Percentiles rank a stretch among this genome's conserved stretches.
Evolutionary conservation across 331 rosid genomes (phyloP).

Genomic region (Erythrophleum ivorense): DNA sequence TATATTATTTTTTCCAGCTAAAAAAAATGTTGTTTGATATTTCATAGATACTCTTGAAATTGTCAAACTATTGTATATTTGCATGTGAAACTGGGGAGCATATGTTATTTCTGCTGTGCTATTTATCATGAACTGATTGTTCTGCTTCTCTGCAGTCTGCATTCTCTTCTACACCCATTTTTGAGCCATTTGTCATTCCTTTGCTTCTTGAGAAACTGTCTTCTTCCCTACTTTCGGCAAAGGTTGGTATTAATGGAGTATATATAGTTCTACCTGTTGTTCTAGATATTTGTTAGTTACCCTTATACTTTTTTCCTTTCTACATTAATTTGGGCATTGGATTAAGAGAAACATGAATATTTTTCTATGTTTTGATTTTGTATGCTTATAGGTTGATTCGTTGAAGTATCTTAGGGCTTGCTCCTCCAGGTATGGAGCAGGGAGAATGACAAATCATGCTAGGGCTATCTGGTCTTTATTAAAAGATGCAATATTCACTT

Average conservation of each 20-base stretch:
- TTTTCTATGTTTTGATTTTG: slow-evolving; percentile 39
- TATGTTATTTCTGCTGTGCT: slow-evolving; percentile 30
- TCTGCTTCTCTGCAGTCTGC: slow-evolving; percentile 69
- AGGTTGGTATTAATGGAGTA: slow-evolving; percentile 65
- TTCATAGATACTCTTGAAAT: slow-evolving; percentile 28
- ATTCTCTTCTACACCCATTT: slow-evolving; percentile 73
- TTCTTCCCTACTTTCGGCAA: slow-evolving; percentile 73
- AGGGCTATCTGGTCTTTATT: slow-evolving; percentile 70
- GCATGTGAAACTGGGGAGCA: slow-evolving; percentile 16
- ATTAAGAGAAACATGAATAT: neutral
- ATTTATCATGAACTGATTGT: slow-evolving; percentile 34
- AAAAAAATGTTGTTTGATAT: slow-evolving; percentile 24
- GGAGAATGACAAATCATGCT: slow-evolving; percentile 75
- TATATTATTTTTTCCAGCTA: neutral
- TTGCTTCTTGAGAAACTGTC: slow-evolving; percentile 93
- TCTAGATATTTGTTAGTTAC: slow-evolving; percentile 29
- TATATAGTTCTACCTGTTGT: slow-evolving; percentile 35
- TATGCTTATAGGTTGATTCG: slow-evolving; percentile 78
- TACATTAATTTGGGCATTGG: neutral
- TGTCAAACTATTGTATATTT: slow-evolving; percentile 37
- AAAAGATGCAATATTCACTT: slow-evolving; percentile 65
- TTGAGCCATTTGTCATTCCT: slow-evolving; percentile 87
- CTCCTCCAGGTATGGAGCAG: slow-evolving; percentile 74
- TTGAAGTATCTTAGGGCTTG: slow-evolving; percentile 79
- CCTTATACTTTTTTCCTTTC: neutral